Conservation (phyloP, 2,329 filamentous ascomycete species). For the Diaporthe sp. region DNA sequence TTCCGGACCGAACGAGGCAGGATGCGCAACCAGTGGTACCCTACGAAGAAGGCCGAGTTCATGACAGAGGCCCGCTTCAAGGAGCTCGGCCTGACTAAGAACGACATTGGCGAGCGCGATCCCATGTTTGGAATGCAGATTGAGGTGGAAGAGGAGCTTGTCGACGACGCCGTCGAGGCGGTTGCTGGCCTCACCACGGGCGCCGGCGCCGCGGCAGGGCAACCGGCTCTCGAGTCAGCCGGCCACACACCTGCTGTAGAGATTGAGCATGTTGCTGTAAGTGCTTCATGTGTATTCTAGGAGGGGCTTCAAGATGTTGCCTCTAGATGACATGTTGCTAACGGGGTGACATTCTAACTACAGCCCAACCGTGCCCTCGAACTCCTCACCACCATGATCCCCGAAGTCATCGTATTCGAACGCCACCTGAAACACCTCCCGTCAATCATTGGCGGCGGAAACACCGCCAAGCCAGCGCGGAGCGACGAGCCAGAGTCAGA, state of each 20-base stretch:
- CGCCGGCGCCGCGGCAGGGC: not conserved
- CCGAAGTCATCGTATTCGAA: slow-evolving; percentile 52
- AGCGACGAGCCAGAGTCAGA: slow-evolving; percentile 26
- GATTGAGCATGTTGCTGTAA: slow-evolving; percentile 39
- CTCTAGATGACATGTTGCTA: not conserved
- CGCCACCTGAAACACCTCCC: slow-evolving; percentile 51
- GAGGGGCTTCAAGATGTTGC: not conserved
- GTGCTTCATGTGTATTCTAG: slow-evolving; percentile 16
- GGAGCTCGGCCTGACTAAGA: slow-evolving; percentile 46
- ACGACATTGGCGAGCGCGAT: slow-evolving; percentile 49
- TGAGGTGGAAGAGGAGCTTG: slow-evolving; percentile 12
- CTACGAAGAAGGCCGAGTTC: slow-evolving; percentile 50
- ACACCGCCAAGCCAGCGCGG: slow-evolving; percentile 34
- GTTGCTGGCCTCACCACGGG: slow-evolving; percentile 23
- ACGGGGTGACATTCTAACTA: slow-evolving; percentile 6
- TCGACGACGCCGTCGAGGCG: slow-evolving; percentile 36
- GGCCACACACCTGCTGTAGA: slow-evolving; percentile 29
- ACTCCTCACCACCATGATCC: slow-evolving; percentile 52
- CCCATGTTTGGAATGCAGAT: slow-evolving; percentile 43
- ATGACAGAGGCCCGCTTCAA: slow-evolving; percentile 49
- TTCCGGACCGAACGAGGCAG: slow-evolving; percentile 50
- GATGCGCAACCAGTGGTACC: slow-evolving; percentile 54
- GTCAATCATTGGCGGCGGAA: slow-evolving; percentile 37
- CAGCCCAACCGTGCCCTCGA: slow-evolving; percentile 52
- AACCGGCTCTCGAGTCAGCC: slow-evolving; percentile 14